Base-by-base conservation (phyloP, 768 basidiomycete genomes). In the Trametes punicea region DNA sequence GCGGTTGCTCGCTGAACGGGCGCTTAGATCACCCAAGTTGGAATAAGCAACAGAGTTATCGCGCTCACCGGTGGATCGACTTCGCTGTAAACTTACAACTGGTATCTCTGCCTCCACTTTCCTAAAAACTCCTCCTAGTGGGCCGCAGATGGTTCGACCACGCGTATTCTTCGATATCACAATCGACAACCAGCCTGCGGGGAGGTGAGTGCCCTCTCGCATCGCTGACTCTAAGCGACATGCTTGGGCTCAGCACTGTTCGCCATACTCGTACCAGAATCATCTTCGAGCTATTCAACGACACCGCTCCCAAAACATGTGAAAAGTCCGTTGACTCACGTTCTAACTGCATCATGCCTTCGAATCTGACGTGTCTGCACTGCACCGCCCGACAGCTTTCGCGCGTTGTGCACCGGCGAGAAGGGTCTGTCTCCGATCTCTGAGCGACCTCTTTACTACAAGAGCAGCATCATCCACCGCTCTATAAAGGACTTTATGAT, bases 341-440 rank as follows among this genome's bases (percentile, higher is more conserved):
- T 18, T 47, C 48, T 23, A 18, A 16, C 18, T 16, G 34, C 34
- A 36, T 36, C 21, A 26, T 20, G 25, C 13, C 16, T 1, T 5
- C 15, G 18, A 1, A 4, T 33, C 40, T 55, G 55, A 38, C 45
- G 18, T 29, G 25, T 29, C 46, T 23, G n/a, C 38, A 39, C 33
- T 54, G 20, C 8, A 47, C 31, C 48, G n/a, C 16, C 15, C 15
- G 10, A 42, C 61, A 95, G 92, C 72, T 95, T 95, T 69, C 82
- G 93, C 40, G 82, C 85, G 3, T 74, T 96, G 49, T 92, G 89
- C 68, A 95, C 92, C 1, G 93, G 93, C 8, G 89, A 93, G 69
- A 84, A 82, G 64, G 93, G 93, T 4, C 63, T 87, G 6, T 90
- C 89, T 0, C 69, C 77, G 0, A 67, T 76, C 20, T 78, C 82